These are phyloP conservation scores for Aspergillus costaricaensis DNA, from an alignment of 2,329 filamentous ascomycete species.

Conservation along the genomic window DNA sequence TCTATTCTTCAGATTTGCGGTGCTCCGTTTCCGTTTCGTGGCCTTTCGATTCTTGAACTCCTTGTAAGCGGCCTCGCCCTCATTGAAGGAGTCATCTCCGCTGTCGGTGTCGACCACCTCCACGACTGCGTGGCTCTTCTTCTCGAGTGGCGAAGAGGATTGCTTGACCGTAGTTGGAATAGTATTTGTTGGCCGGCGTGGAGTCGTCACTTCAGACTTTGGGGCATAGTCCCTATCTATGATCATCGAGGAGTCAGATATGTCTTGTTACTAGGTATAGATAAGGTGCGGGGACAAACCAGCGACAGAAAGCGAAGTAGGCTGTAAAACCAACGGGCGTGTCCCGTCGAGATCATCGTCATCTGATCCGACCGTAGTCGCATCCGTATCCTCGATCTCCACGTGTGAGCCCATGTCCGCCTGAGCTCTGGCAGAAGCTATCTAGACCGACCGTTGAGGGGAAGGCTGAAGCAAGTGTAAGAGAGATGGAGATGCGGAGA, in stretches of 20 bases:
- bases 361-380: slow-evolving; percentile 33
- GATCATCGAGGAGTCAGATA: slow-evolving; percentile 20
- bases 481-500: slow-evolving; percentile 17
- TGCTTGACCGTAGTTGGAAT: slow-evolving; percentile 6
- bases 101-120: slow-evolving; percentile 25
- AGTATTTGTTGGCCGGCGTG: background rate
- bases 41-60: slow-evolving; percentile 64
- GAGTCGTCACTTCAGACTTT: background rate
- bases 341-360: slow-evolving; percentile 50
- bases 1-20: slow-evolving; percentile 50
- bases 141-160: slow-evolving; percentile 13
- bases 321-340: slow-evolving; percentile 16
- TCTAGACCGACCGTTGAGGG: background rate
- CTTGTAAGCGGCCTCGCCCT: slow-evolving; percentile 55
- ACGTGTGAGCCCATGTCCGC: slow-evolving; percentile 27
- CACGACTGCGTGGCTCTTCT: slow-evolving; percentile 21
- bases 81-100: slow-evolving; percentile 39
- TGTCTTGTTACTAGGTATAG: background rate
- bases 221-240: slow-evolving; percentile 6
- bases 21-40: slow-evolving; percentile 54
- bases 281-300: slow-evolving; percentile 15
- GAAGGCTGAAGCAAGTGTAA: background rate
- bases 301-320: slow-evolving; percentile 1
- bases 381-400: slow-evolving; percentile 29
- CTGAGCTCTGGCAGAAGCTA: slow-evolving; percentile 13